Evolutionary conservation across 2,329 filamentous ascomycete species (phyloP).

Genomic region (Hymenoscyphus repandus): DNA sequence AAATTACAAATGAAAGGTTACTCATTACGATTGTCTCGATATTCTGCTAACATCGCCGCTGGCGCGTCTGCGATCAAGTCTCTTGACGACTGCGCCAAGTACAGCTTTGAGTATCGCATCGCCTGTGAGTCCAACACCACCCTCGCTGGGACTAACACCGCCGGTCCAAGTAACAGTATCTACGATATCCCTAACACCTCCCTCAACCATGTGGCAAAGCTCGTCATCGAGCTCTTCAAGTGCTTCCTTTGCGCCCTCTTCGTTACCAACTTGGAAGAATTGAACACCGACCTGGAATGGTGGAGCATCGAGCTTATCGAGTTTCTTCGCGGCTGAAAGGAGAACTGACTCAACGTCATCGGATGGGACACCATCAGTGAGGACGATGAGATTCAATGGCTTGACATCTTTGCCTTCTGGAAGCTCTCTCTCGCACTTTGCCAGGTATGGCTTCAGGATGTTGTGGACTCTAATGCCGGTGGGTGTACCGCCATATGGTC

Average conservation of each 20-base stretch:
- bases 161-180: conserved; percentile 77
- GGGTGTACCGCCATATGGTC: conserved; percentile 63
- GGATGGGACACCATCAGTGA: conserved; percentile 79
- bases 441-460: conserved; percentile 71
- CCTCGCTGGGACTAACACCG: conserved; percentile 30
- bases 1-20: background rate
- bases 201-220: conserved; percentile 48
- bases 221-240: conserved; percentile 73
- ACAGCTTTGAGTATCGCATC: conserved; percentile 77
- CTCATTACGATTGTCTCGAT: background rate
- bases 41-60: conserved; percentile 23
- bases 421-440: conserved; percentile 41
- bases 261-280: conserved; percentile 89
- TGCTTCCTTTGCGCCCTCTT: conserved; percentile 57
- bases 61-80: conserved; percentile 48
- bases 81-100: conserved; percentile 68
- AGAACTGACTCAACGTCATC: conserved; percentile 75
- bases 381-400: conserved; percentile 85
- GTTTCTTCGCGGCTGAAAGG: conserved; percentile 58
- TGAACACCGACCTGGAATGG: conserved; percentile 85
- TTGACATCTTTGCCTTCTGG: conserved; percentile 46
- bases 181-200: conserved; percentile 75
- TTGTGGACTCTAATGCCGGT: conserved; percentile 66
- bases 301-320: conserved; percentile 65
- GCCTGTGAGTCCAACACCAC: conserved; percentile 49